phyloP scores from a whole-genome alignment of 495 filamentous ascomycete genomes.

The Melanomma pulvis-pyrius region DNA sequence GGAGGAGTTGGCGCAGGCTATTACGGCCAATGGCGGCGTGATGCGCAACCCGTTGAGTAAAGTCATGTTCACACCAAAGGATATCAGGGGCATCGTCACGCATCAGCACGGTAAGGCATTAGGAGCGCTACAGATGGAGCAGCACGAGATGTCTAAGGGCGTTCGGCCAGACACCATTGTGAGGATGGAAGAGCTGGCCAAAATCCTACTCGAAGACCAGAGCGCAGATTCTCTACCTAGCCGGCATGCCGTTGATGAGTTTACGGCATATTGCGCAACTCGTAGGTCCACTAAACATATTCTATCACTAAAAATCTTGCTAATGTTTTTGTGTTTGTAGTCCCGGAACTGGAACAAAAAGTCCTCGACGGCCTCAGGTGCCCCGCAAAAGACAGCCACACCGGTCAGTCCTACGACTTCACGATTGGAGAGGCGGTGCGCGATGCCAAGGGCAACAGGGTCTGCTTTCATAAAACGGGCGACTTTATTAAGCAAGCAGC shows the following conservation, averaged over 20 bases:
- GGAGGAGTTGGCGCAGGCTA: slow-evolving; percentile 36
- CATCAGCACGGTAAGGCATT: slow-evolving; percentile 30
- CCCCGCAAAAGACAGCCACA: slow-evolving; percentile 48
- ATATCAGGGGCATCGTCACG: slow-evolving; percentile 36
- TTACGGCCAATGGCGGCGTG: slow-evolving; percentile 34
- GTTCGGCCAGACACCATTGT: slow-evolving; percentile 46
- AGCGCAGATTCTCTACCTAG: slow-evolving; percentile 40
- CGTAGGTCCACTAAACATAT: slow-evolving; percentile 21
- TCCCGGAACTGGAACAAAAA: slow-evolving; percentile 45
- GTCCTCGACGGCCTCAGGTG: slow-evolving; percentile 44
- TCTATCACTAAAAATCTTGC: not conserved
- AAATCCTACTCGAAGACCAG: slow-evolving; percentile 43
- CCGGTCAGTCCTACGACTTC: slow-evolving; percentile 45
- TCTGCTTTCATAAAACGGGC: slow-evolving; percentile 49
- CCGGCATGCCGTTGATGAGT: slow-evolving; percentile 45
- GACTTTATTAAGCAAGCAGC: slow-evolving; percentile 48
- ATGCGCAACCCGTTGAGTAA: slow-evolving; percentile 41
- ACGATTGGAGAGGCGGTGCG: slow-evolving; percentile 47
- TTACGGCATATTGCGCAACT: slow-evolving; percentile 45
- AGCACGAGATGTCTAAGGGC: slow-evolving; percentile 45
- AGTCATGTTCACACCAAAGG: slow-evolving; percentile 39
- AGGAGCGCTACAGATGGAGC: slow-evolving; percentile 40
- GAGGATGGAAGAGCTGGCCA: slow-evolving; percentile 42
- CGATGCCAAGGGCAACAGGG: slow-evolving; percentile 45
- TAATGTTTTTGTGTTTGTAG: no score